Evolutionary conservation across 345 rosid species (phyloP).

Genomic region (Aquilaria sinensis): DNA sequence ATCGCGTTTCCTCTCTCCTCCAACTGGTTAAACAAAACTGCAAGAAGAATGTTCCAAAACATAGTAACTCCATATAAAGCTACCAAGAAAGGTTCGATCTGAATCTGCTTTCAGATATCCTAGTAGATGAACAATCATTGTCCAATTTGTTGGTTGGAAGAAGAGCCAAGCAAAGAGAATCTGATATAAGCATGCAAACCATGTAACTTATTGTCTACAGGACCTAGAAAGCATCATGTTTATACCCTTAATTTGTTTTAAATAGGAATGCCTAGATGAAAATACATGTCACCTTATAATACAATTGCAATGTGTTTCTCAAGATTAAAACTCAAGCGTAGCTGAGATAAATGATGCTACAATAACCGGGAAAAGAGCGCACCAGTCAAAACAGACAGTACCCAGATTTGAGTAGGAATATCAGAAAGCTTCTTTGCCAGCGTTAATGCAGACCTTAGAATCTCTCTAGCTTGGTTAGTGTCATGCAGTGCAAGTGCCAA

Average conservation of each 20-base stretch:
- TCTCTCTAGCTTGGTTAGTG: constrained; percentile 89
- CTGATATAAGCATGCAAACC: too few species aligned
- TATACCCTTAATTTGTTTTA: not conserved
- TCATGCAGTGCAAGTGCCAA: constrained; percentile 93
- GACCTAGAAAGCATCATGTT: not conserved
- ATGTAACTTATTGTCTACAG: not conserved
- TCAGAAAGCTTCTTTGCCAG: constrained; percentile 85
- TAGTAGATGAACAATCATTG: too few species aligned
- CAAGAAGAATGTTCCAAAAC: constrained; percentile 8
- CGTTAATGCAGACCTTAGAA: constrained; percentile 85
- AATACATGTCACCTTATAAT: not conserved
- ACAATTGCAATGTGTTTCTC: not conserved
- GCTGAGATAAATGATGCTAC: not conserved
- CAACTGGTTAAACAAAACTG: constrained; percentile 65
- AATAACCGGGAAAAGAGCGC: not conserved
- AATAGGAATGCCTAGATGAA: not conserved
- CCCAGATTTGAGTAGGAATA: constrained; percentile 96
- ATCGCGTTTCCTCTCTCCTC: constrained; percentile 82
- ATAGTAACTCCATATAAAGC: too few species aligned
- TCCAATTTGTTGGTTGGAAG: too few species aligned
- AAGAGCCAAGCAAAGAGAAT: too few species aligned
- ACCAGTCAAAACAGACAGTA: constrained; percentile 86
- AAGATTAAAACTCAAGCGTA: not conserved
- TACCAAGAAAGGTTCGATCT: too few species aligned
- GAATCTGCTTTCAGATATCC: too few species aligned